phyloP scores from a whole-genome alignment of 192 early-diverging fungal species.

The Mortierella antarctica region DNA sequence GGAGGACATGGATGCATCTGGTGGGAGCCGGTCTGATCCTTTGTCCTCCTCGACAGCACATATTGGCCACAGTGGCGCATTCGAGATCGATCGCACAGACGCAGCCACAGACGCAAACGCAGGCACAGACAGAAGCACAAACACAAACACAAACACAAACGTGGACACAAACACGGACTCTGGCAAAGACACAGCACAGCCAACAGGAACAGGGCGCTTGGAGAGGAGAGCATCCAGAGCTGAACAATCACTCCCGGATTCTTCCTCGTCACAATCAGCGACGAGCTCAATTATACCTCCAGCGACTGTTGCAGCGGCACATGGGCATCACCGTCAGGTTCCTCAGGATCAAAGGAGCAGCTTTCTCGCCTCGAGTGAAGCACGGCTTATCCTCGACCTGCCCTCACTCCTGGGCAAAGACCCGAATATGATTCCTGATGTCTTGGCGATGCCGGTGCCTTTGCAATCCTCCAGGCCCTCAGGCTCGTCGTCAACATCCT shows the following conservation, averaged over 20 bases:
- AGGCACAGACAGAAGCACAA: too few species aligned
- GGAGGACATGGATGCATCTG: neutral
- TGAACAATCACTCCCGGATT: neutral
- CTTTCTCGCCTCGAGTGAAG: slow-evolving; percentile 28
- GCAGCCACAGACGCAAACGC: too few species aligned
- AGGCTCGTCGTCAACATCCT: neutral
- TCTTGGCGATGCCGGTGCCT: slow-evolving; percentile 8
- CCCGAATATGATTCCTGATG: slow-evolving; percentile 21
- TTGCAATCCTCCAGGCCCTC: slow-evolving; percentile 1
- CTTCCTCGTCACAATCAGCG: neutral
- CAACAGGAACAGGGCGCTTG: too few species aligned
- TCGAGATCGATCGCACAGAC: too few species aligned
- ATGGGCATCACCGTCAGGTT: neutral
- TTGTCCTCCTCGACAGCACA: too few species aligned
- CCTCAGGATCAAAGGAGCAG: slow-evolving; percentile 8
- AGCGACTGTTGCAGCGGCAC: neutral
- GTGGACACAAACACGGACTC: too few species aligned
- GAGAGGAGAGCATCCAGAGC: neutral
- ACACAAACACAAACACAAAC: too few species aligned
- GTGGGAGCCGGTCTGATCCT: too few species aligned
- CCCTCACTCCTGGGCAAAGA: slow-evolving; percentile 34
- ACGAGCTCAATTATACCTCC: neutral
- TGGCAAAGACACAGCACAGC: too few species aligned
- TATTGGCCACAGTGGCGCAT: too few species aligned
- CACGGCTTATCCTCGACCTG: slow-evolving; percentile 37